Evolutionary conservation across 305 asterid species (phyloP).

Genomic region (Fraxinus latifolia): DNA sequence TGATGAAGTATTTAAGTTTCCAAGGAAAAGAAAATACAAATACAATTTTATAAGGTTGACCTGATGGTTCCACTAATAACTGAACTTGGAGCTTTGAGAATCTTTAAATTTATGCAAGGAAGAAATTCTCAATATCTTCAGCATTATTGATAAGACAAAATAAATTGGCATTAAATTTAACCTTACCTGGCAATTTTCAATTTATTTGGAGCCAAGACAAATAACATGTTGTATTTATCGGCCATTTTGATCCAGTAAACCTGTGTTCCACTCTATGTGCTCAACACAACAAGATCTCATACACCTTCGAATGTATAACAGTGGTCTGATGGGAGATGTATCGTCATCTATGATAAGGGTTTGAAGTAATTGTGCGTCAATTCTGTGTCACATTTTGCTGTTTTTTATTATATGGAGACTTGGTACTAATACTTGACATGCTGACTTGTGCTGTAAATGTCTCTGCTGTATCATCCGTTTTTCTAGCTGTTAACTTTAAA

Average conservation of each 20-base stretch:
- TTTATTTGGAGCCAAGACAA: conserved; percentile 3
- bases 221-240: background rate
- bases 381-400: background rate
- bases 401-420: background rate
- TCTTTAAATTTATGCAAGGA: background rate
- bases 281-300: background rate
- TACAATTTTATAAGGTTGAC: background rate
- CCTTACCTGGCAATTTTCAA: background rate
- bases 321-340: background rate
- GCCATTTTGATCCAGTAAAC: too few relatives aligned
- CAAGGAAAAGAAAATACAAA: background rate
- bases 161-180: conserved; percentile 3
- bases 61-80: background rate
- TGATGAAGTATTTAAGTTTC: background rate
- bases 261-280: too few relatives aligned
- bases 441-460: background rate
- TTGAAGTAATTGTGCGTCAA: background rate
- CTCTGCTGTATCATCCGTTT: background rate
- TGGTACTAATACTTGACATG: background rate
- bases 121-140: background rate
- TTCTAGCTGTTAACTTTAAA: background rate
- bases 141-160: background rate
- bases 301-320: background rate
- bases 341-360: background rate
- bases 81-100: conserved; percentile 1